Conservation (phyloP, 2,329 filamentous ascomycete genomes). For the Aspergillus flavus region DNA sequence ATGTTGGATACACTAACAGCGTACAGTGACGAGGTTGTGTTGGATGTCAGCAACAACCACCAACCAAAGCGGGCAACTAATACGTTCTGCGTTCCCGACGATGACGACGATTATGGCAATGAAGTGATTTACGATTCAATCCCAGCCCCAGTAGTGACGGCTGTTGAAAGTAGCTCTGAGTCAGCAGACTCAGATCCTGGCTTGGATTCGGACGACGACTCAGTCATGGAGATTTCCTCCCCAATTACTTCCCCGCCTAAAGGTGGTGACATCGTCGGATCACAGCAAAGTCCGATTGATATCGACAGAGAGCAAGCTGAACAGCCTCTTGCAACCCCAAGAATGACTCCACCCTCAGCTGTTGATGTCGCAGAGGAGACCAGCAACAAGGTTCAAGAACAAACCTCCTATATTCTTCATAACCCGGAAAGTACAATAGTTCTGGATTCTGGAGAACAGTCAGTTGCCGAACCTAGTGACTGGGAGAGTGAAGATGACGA, state of each 20-base stretch:
- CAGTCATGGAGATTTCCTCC: conserved; percentile 25
- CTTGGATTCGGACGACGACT: conserved; percentile 24
- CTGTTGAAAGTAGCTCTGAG: conserved; percentile 12
- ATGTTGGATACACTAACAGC: conserved; percentile 13
- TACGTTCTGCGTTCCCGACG: conserved; percentile 45
- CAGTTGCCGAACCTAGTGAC: not conserved
- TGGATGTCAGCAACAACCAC: not conserved
- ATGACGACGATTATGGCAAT: conserved; percentile 38
- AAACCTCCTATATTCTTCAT: conserved; percentile 6
- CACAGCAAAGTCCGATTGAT: conserved; percentile 19
- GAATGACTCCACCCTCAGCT: conserved; percentile 25
- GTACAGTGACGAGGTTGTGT: conserved; percentile 10
- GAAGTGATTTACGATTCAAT: conserved; percentile 17
- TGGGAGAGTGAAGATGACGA: conserved; percentile 12
- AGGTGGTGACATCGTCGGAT: conserved; percentile 11
- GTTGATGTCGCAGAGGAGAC: conserved; percentile 1
- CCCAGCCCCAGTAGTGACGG: conserved; percentile 6
- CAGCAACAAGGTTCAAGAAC: conserved; percentile 5
- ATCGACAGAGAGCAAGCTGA: conserved; percentile 18
- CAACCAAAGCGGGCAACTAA: conserved; percentile 30
- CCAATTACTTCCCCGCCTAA: conserved; percentile 27
- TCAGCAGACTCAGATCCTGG: conserved; percentile 14
- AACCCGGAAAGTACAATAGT: conserved; percentile 10
- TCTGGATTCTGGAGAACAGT: conserved; percentile 8
- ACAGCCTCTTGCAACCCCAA: conserved; percentile 25